phyloP scores from a whole-genome alignment of 2,329 filamentous ascomycete species.

The Grosmannia clavigera region DNA sequence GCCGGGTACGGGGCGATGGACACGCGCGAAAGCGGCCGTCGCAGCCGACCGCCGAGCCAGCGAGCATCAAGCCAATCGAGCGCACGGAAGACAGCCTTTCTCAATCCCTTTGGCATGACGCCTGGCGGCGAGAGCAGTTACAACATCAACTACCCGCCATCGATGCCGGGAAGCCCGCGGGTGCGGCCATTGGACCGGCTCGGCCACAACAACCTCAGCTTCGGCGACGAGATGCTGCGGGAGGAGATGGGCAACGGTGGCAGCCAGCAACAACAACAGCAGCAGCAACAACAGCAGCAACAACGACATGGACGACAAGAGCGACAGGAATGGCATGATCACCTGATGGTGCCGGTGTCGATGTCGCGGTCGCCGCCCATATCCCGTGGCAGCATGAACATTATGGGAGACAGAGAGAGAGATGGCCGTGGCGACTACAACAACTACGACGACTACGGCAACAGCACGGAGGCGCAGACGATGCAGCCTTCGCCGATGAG shows the following conservation, averaged over 20 bases:
- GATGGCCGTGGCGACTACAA: too few species aligned
- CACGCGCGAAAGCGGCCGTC: constrained; percentile 29
- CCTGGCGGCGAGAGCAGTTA: constrained; percentile 23
- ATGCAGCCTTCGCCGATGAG: too few species aligned
- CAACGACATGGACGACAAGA: background rate
- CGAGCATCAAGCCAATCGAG: constrained; percentile 41
- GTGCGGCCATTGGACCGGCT: constrained; percentile 35
- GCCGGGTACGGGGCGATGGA: constrained; percentile 5
- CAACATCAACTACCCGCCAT: constrained; percentile 58
- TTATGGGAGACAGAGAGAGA: too few species aligned
- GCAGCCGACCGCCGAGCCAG: constrained; percentile 24
- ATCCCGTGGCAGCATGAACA: too few species aligned
- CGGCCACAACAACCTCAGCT: constrained; percentile 46
- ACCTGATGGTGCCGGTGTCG: background rate
- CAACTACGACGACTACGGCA: too few species aligned
- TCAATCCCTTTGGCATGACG: constrained; percentile 15
- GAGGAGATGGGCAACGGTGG: constrained; percentile 37
- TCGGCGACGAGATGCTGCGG: constrained; percentile 59
- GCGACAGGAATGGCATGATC: background rate
- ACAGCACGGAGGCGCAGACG: background rate
- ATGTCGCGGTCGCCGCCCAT: background rate
- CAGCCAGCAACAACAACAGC: constrained; percentile 5
- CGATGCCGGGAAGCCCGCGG: constrained; percentile 49
- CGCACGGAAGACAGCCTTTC: constrained; percentile 20
- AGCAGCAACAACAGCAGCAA: background rate